A percentile compares a stretch with the other conserved stretches of the same genome.
Evolutionary conservation across 148 eudicot species (phyloP).

Genomic region (Rhododendron ovatum): DNA sequence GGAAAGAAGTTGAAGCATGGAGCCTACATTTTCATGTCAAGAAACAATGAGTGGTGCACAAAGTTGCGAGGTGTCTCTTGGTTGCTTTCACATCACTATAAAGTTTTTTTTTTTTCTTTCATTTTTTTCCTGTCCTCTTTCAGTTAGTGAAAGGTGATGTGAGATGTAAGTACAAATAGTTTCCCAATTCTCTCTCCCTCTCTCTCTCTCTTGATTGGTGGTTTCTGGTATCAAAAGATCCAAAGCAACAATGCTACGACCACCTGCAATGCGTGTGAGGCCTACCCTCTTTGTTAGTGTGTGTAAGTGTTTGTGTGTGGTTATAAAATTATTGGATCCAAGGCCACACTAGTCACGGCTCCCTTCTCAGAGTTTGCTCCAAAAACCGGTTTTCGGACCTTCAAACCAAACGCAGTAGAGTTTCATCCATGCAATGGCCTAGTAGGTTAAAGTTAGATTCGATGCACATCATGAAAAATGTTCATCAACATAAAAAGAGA

Average conservation of each 20-base stretch:
- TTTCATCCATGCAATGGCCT: not conserved
- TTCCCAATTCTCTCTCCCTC: not conserved
- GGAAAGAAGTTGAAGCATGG: not conserved
- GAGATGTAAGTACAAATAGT: not conserved
- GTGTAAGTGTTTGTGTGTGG: too few species aligned
- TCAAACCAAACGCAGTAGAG: not conserved
- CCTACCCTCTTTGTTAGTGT: too few species aligned
- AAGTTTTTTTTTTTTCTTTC: not conserved
- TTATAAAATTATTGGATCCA: too few species aligned
- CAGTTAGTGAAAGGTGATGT: slow-evolving; percentile 1
- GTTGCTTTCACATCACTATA: not conserved
- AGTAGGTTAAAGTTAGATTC: not conserved
- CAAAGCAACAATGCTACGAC: not conserved
- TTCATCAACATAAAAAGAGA: not conserved
- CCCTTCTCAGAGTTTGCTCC: not conserved
- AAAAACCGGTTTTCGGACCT: not conserved
- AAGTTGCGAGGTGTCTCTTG: not conserved
- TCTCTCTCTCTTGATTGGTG: not conserved
- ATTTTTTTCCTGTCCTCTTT: not conserved
- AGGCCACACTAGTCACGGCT: too few species aligned
- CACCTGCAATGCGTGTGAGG: too few species aligned
- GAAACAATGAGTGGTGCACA: not conserved
- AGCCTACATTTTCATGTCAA: not conserved
- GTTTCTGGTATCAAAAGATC: not conserved
- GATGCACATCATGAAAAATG: not conserved